Conservation (phyloP, 441 rosid genomes). For the Jatropha podagrica region DNA sequence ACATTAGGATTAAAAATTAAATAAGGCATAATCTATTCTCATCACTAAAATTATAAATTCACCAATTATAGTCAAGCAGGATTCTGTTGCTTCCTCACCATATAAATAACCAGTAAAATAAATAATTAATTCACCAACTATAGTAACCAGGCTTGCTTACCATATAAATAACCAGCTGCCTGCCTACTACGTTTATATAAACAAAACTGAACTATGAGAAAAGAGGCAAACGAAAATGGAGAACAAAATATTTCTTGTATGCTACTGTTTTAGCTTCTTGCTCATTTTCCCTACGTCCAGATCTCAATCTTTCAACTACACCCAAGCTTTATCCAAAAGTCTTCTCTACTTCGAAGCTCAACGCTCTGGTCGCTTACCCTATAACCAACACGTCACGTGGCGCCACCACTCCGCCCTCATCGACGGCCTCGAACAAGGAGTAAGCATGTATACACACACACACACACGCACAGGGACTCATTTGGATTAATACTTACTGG, state of each 20-base stretch:
- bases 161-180: too few relatives aligned
- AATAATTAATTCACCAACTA: too few relatives aligned
- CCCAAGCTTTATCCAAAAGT: slow-evolving; percentile 72
- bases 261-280: slow-evolving; percentile 29
- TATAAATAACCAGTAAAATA: too few relatives aligned
- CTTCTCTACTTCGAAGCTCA: slow-evolving; percentile 90
- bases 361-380: slow-evolving; percentile 84
- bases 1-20: too few relatives aligned
- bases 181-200: too few relatives aligned
- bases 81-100: too few relatives aligned
- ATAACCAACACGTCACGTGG: slow-evolving; percentile 79
- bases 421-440: slow-evolving; percentile 93
- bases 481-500: not conserved
- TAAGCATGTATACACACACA: slow-evolving; percentile 22
- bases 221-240: not conserved
- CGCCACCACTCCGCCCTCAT: slow-evolving; percentile 87
- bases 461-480: not conserved
- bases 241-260: not conserved
- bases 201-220: not conserved
- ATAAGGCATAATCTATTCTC: too few relatives aligned
- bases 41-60: too few relatives aligned
- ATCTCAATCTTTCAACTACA: slow-evolving; percentile 47
- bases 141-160: too few relatives aligned
- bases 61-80: too few relatives aligned
- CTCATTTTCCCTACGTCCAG: not conserved